Percentiles rank a stretch among this genome's conserved stretches.
These are phyloP conservation scores for Stemphylium beticola DNA, from an alignment of 2,329 filamentous ascomycete species.

Conservation along the genomic window DNA sequence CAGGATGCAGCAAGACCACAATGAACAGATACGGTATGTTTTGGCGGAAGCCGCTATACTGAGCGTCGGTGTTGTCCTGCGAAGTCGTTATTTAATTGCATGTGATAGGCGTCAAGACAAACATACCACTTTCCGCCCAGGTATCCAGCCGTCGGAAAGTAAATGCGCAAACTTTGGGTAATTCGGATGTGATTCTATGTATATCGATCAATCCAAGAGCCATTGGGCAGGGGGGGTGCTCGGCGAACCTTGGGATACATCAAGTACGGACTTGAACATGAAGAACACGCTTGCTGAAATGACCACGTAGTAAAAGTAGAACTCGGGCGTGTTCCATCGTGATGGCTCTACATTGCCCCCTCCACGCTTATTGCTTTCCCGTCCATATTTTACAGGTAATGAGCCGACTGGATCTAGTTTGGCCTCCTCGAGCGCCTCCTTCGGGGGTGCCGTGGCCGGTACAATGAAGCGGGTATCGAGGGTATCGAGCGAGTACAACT, in stretches of 20 bases:
- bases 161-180: slow-evolving; percentile 75
- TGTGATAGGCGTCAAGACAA: background rate
- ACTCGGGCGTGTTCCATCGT: slow-evolving; percentile 87
- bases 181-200: slow-evolving; percentile 76
- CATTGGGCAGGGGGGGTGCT: background rate
- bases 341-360: slow-evolving; percentile 63
- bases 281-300: slow-evolving; percentile 72
- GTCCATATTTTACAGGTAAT: slow-evolving; percentile 31
- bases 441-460: slow-evolving; percentile 69
- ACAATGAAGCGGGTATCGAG: slow-evolving; percentile 76
- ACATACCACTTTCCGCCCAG: slow-evolving; percentile 81
- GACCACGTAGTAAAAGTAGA: slow-evolving; percentile 77
- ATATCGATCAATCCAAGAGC: slow-evolving; percentile 6
- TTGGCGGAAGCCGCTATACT: slow-evolving; percentile 83
- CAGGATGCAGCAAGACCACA: slow-evolving; percentile 78
- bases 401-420: slow-evolving; percentile 43
- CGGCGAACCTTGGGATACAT: slow-evolving; percentile 77
- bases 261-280: slow-evolving; percentile 91
- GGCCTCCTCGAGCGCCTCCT: slow-evolving; percentile 45
- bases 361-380: slow-evolving; percentile 25
- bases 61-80: slow-evolving; percentile 85
- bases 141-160: slow-evolving; percentile 86
- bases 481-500: slow-evolving; percentile 69
- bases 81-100: slow-evolving; percentile 6
- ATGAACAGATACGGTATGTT: slow-evolving; percentile 83